Conservation (phyloP, 1,284 basidiomycete species). For the Ganoderma sinense region DNA sequence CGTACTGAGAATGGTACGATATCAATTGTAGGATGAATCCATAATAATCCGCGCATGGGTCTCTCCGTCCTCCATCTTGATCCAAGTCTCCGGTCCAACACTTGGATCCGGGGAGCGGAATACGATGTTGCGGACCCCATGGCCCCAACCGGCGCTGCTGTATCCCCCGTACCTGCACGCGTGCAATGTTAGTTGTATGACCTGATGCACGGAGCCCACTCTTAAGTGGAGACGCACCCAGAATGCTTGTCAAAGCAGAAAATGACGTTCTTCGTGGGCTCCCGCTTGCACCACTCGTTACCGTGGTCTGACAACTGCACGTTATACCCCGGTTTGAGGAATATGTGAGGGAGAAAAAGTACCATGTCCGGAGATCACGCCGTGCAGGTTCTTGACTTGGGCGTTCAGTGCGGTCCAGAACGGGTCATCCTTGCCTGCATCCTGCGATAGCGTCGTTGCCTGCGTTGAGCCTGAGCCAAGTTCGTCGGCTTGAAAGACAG, state of each 20-base stretch:
- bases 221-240: constrained; percentile 49
- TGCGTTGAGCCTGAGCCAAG: constrained; percentile 69
- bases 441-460: constrained; percentile 44
- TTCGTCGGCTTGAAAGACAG: constrained; percentile 51
- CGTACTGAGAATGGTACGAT: background rate
- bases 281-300: constrained; percentile 76
- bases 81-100: constrained; percentile 64
- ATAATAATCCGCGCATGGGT: constrained; percentile 31
- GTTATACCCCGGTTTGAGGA: background rate
- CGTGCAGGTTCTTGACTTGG: constrained; percentile 69
- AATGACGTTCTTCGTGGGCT: constrained; percentile 63
- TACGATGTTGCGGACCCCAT: constrained; percentile 69
- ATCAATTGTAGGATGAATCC: constrained; percentile 27
- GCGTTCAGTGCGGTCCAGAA: constrained; percentile 69
- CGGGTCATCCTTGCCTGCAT: constrained; percentile 53
- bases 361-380: constrained; percentile 74
- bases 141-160: constrained; percentile 58
- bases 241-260: constrained; percentile 81
- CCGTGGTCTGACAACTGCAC: constrained; percentile 60
- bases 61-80: constrained; percentile 44
- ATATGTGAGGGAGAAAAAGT: constrained; percentile 22
- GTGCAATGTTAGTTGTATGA: background rate
- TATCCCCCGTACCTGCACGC: constrained; percentile 69
- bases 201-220: background rate
- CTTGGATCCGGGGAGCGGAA: constrained; percentile 57